Evolutionary conservation across 2,329 filamentous ascomycete genomes (phyloP), one percentile per base, ranked within the genome.

Genomic region (Aspergillus sp.): DNA sequence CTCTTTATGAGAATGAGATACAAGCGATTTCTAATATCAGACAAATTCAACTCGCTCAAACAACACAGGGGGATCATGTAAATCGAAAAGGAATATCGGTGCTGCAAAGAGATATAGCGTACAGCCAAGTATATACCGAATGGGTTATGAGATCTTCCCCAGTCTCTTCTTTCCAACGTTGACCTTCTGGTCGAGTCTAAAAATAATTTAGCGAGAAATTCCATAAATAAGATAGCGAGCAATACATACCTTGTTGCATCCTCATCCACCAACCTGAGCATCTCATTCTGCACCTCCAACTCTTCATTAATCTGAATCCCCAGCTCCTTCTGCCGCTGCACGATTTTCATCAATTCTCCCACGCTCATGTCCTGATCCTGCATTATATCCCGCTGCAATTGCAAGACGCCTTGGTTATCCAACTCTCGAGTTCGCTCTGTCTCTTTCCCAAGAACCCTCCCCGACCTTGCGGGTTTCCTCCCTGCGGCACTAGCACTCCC

Each of bases 351-450:
- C 62, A 88, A 65, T 62, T 84, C 81, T 44, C 85, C 76, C 4
- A 88, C 78, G 66, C 84, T 83, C 64, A 82, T 72, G 60, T 88
- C 85, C 66, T 88, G 86, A 50, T 86, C 82, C 46, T 78, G 68
- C 74, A 88, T 87, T 56, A 85, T 81, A 65, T 87, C 82, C 63
- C 81, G 78, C 71, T 88, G 86, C 59, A 88, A 67, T 70, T 87
- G 84, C 63, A 88, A 62, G 14, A 88, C 83, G 0, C 85, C 85
- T n/a, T 81, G 74, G 60, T 88, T 88, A 68, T 87, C 86, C 61
- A 87, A 67, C 64, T 87, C 84, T 12, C 85, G 74, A 9, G 86
- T 88, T 40, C 81, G 77, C 60, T 85, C 82, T 0, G 85, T 88
- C 73, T 88, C 86, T 48, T 78, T 78, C 64, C 78, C 66, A 69